A percentile compares a stretch with the other conserved stretches of the same genome.
These are phyloP conservation scores for Suillus alpinus DNA, from an alignment of 768 basidiomycete species.

Conservation along the genomic window DNA sequence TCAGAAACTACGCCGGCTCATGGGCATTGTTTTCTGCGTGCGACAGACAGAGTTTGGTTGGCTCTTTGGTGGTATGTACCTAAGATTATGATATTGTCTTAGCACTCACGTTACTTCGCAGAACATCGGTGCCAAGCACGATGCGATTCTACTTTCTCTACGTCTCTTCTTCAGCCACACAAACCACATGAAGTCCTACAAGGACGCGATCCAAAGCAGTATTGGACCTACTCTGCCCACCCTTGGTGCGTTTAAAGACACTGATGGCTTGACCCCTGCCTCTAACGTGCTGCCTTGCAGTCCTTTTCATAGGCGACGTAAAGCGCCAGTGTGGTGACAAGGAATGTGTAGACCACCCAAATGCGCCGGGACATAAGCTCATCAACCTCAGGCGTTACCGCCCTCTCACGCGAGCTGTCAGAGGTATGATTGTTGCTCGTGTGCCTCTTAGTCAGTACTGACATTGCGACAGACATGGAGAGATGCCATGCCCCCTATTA, in stretches of 20 bases:
- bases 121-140: background rate
- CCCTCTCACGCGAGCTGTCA: conserved; percentile 38
- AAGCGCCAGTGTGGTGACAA: conserved; percentile 31
- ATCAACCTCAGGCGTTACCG: conserved; percentile 41
- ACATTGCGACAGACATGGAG: conserved; percentile 41
- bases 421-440: conserved; percentile 25
- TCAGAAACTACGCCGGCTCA: conserved; percentile 46
- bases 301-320: conserved; percentile 32
- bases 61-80: conserved; percentile 8
- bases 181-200: conserved; percentile 28
- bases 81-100: no score
- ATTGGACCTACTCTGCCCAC: conserved; percentile 27
- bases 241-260: background rate
- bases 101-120: background rate
- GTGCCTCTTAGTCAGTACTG: background rate
- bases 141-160: background rate
- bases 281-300: conserved; percentile 7
- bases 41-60: conserved; percentile 35
- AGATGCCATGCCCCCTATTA: conserved; percentile 43
- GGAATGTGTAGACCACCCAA: conserved; percentile 24
- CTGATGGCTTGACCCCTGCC: conserved; percentile 4
- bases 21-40: conserved; percentile 41
- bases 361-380: conserved; percentile 23
- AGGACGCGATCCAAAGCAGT: conserved; percentile 27
- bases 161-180: conserved; percentile 6